These are phyloP conservation scores for Jatropha curcas DNA, from an alignment of 345 rosid genomes.

Conservation along the genomic window DNA sequence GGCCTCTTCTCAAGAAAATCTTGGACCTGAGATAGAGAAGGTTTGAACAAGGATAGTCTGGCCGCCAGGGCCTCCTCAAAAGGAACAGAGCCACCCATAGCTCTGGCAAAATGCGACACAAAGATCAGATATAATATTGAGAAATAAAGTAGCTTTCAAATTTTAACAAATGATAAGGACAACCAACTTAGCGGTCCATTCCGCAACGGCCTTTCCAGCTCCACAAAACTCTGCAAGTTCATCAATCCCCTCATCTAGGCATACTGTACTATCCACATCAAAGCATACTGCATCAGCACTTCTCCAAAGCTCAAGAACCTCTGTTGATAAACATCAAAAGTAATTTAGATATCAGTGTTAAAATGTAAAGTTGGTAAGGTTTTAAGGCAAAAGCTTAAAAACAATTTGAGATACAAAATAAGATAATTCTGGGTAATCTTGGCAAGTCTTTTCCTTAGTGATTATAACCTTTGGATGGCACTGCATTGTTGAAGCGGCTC, in stretches of 20 bases:
- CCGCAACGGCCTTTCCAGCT: conserved; percentile 95
- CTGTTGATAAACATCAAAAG: conserved; percentile 40
- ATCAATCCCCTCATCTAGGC: conserved; percentile 93
- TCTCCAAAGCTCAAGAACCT: conserved; percentile 75
- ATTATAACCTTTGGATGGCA: conserved; percentile 59
- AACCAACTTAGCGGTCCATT: conserved; percentile 90
- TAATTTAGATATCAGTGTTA: background rate
- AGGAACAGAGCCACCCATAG: conserved; percentile 96
- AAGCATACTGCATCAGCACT: conserved; percentile 81
- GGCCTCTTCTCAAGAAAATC: conserved; percentile 76
- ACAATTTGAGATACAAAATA: background rate
- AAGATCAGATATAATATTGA: conserved; percentile 7
- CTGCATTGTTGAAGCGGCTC: conserved; percentile 38
- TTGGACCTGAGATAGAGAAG: conserved; percentile 72
- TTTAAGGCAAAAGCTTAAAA: background rate
- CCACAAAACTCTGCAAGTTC: conserved; percentile 99
- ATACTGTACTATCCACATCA: conserved; percentile 98
- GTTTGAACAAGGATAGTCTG: conserved; percentile 79
- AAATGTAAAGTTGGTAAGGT: background rate
- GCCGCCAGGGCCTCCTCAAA: conserved; percentile 96
- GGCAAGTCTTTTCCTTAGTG: background rate
- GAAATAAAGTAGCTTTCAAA: background rate
- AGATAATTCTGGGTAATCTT: background rate
- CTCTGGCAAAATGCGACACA: conserved; percentile 48
- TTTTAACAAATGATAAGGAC: conserved; percentile 6